Evolutionary conservation across 495 filamentous ascomycete genomes (phyloP), one percentile per base, ranked within the genome.

Genomic region (Penicillium daleae): DNA sequence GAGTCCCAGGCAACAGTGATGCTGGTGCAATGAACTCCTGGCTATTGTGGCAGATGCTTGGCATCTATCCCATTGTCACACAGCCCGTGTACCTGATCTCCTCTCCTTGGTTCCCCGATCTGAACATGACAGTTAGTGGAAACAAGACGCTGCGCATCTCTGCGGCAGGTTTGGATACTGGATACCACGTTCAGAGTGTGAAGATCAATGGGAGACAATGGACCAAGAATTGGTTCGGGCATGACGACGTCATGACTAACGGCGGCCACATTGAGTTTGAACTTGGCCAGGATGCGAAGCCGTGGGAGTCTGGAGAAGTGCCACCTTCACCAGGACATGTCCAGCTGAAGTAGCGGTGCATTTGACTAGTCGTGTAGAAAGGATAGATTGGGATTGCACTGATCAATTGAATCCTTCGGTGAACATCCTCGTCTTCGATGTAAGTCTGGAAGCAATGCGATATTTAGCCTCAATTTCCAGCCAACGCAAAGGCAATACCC

Each of bases 1-100:
- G 89, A 0, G 72, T 90, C 1, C 89, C 88, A 2, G 87, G 89
- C 0, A 90, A 90, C 71, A 86, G 80, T 50, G 87, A 90, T 63
- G 88, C 87, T 1, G 88, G 87, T 19, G 87, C 89, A 9, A 89
- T 90, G 86, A 86, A 90, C 69, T 82, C 80, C 15, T 90, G 86
- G 84, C 75, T 89, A 15, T 66, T 90, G 24, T 90, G 86, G 87
- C 86, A 85, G 57, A 87, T 90, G 78, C 76, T 90, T n/a, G 88
- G 88, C 0, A 80, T 90, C 17, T 90, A 88, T 66, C 88, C 87
- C 0, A 76, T 90, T 22, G 86, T 83, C 7, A 86, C 83, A 1
- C 85, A 88, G 67, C 85, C 87, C 0, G 86, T 84, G 4, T 90
- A 90, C 67, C 79, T 90, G 22, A 71, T 90, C 60, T 83, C 77